phyloP scores from a whole-genome alignment of 2,329 filamentous ascomycete genomes.

The Fusarium globosum region DNA sequence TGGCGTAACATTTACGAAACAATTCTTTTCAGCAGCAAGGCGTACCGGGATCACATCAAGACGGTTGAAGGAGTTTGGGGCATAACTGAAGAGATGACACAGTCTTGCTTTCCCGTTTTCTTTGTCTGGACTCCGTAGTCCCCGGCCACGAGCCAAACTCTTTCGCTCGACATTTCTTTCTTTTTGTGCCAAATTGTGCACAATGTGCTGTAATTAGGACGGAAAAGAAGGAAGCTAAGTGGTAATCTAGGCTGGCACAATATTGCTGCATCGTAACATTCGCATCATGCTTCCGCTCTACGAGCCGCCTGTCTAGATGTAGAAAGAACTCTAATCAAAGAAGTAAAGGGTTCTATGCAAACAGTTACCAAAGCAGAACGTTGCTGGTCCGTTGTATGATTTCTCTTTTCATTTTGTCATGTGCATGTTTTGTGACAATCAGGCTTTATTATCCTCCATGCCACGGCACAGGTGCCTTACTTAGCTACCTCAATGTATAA shows the following conservation, averaged over 20 bases:
- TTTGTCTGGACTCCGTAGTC: slow-evolving; percentile 26
- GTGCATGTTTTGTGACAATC: slow-evolving; percentile 22
- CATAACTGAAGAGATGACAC: slow-evolving; percentile 26
- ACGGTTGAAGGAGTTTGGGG: slow-evolving; percentile 41
- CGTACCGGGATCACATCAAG: slow-evolving; percentile 40
- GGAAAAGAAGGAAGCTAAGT: slow-evolving; percentile 13
- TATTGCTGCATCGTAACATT: slow-evolving; percentile 15
- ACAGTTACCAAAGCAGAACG: neutral
- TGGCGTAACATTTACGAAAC: slow-evolving; percentile 40
- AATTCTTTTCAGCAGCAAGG: slow-evolving; percentile 44
- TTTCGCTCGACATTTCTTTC: slow-evolving; percentile 20
- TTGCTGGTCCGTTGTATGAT: neutral
- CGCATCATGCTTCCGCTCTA: slow-evolving; percentile 7
- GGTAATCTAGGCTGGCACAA: neutral
- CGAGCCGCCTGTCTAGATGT: slow-evolving; percentile 7
- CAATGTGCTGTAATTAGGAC: slow-evolving; percentile 26
- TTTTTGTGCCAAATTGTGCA: slow-evolving; percentile 28
- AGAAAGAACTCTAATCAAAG: slow-evolving; percentile 7
- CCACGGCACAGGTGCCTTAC: neutral
- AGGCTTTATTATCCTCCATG: neutral
- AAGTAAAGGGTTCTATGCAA: slow-evolving; percentile 16
- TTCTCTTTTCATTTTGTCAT: slow-evolving; percentile 22
- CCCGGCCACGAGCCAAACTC: slow-evolving; percentile 22
- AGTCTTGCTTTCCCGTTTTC: slow-evolving; percentile 31
- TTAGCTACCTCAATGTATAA: slow-evolving; percentile 16